Evolutionary conservation across 768 basidiomycete species (phyloP), one percentile per base, ranked within the genome.

Genomic region (Sporobolomyces roseus): DNA sequence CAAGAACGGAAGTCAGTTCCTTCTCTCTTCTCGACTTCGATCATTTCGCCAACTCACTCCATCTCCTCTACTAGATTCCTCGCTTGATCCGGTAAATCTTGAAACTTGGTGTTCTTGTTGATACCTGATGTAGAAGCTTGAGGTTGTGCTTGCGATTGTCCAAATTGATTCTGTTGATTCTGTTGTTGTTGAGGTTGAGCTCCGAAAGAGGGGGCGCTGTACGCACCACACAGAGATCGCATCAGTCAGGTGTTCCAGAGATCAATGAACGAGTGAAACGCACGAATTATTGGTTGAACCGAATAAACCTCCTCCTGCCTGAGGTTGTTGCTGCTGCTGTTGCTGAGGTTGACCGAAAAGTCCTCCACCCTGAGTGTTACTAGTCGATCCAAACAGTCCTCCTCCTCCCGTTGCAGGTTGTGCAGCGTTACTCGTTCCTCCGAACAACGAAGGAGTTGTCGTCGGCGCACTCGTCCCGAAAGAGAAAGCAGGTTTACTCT

Each of bases 41-140:
- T n/a, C n/a, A n/a, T n/a, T n/a, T n/a, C n/a, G n/a, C n/a, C 23
- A 21, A 74, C 72, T 50, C 48, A 75, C 75, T 75, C 72, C 32
- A 75, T 67, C 45, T 70, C 68, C 43, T 75, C 73, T 23, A 75
- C 53, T 12, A 58, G 56, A 23, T 55, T 63, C 35, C 70, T 32
- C 51, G 65, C 75, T 19, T 36, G 56, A 30, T 75, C 75, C 0
- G 75, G 75, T 63, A 75, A 27, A 27, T 75, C 75, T 25, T 75
- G 65, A 45, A 74, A 75, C 61, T 73, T 73, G 7, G 75, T 70
- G 25, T 59, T 50, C 53, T 74, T 74, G 19, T 48, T 63, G 56
- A 45, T 58, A 21, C 56, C 41, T 25, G 54, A 36, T 17, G 38
- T 16, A 32, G 32, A n/a, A 8, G 54, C 36, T 35, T 19, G 9